Evolutionary conservation across 1,139 yeast species (phyloP), one percentile per base, ranked within the genome.

Genomic region (Candida tunisiensis): DNA sequence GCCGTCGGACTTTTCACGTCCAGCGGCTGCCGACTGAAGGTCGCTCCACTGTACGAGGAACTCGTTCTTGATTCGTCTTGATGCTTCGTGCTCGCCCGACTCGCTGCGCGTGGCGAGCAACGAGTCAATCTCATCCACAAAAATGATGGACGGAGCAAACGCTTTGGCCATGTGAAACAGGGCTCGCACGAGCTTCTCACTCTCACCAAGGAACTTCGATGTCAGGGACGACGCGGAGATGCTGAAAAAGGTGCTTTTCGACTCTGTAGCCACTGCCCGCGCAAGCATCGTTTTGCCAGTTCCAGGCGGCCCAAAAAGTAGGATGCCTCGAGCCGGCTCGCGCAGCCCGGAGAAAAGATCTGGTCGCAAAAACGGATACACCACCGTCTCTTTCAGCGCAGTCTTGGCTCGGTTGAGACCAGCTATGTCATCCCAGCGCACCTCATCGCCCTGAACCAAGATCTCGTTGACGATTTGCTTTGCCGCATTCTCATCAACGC

Each of bases 201-300:
- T 73, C 49, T 88, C 98, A 40, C 99, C 99, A 96, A 88, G 85
- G 96, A 96, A 88, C 51, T 88, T 91, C 37, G 93, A 75, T 4
- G 91, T 95, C 44, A 88, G 64, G 50, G 88, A 96, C 8, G 93
- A 78, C 0, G 95, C 82, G 11, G 93, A 78, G 3, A 88, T 93
- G 4, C 94, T 79, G 52, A 88, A 91, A 43, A 88, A 88, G 0
- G 98, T 88, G 0, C 94, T 79, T 46, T 85, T 83, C 29, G 98
- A 94, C 47, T 88, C 99, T 1, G 98, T 88, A 16, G 99, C 99
- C 4, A 88, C 96, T 0, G 98, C 98, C 47, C 88, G 88, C 10
- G 98, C 98, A 33, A 91, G 59, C 49, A 74, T 88, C 1, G 96
- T 85, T 48, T 91, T 91, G 61, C 98, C 99, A 0, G 99, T 91